Evolutionary conservation across 2,329 filamentous ascomycete genomes (phyloP), one percentile per base, ranked within the genome.

Genomic region (Verticillium nonalfalfae): DNA sequence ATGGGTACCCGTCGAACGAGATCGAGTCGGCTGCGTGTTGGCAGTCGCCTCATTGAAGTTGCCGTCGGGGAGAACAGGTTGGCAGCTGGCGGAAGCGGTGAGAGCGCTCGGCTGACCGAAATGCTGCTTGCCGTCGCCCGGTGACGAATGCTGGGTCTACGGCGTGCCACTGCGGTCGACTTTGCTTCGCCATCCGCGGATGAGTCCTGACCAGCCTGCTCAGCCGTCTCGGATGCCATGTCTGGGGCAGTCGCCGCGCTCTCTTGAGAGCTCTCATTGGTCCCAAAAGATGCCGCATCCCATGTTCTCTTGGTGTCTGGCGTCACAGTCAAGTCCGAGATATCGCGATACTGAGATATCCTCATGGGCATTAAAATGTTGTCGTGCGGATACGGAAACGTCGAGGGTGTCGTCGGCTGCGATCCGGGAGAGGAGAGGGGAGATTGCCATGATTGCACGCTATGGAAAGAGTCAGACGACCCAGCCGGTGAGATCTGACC

Each of bases 81-180:
- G 7, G 87, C 86, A 0, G 87, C 79, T 1, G 87, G 82, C 2
- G 90, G 89, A 64, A 93, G 79, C 0, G 89, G 88, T 0, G 89
- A 89, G 7, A 90, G 77, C 9, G 83, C 82, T 61, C 81, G 79
- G 61, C 80, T 78, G 2, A 79, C 76, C 55, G 81, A 82, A 38
- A 82, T 76, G 64, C 74, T 79, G 60, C 72, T 74, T 14, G 81
- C 79, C 7, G 84, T 86, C 2, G 83, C 80, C 31, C 86, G 83
- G 56, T 85, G 78, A 56, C 82, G 80, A 56, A 81, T 65, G 70
- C 80, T 63, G 64, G 75, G 64, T 71, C 73, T 70, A 73, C 76
- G 65, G 69, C 67, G 67, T 66, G 72, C 58, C 64, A 73, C 67
- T 33, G 72, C 65, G 5, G 65, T 61, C 3, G 65, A 64, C 15